phyloP scores from a whole-genome alignment of 805 yeast genomes.

The Candida ipomoeae region DNA sequence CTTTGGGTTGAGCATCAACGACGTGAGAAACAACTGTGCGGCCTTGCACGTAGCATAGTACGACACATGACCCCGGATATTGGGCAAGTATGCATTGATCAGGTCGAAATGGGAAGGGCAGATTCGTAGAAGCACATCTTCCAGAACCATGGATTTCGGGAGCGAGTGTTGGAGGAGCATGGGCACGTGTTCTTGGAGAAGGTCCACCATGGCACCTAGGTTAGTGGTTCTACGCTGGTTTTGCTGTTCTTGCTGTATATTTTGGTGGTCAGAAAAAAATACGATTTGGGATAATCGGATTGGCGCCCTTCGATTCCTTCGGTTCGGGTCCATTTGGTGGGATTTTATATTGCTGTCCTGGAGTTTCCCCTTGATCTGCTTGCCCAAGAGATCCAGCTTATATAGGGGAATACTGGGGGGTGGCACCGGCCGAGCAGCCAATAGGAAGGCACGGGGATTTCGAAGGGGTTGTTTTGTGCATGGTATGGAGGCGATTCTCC shows the following conservation, averaged over 20 bases:
- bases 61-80: slow-evolving; percentile 50
- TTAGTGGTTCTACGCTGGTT: slow-evolving; percentile 42
- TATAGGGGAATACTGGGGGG: neutral
- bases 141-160: slow-evolving; percentile 41
- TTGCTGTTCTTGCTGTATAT: neutral
- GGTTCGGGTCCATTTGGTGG: no score
- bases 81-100: slow-evolving; percentile 49
- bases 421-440: neutral
- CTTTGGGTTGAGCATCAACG: slow-evolving; percentile 50
- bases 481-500: neutral
- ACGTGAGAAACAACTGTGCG: slow-evolving; percentile 49
- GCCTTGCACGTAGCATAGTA: slow-evolving; percentile 57
- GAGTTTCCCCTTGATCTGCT: no score
- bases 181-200: slow-evolving; percentile 48
- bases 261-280: neutral
- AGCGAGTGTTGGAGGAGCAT: slow-evolving; percentile 43
- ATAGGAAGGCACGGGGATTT: neutral
- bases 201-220: slow-evolving; percentile 50
- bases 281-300: neutral
- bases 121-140: slow-evolving; percentile 48
- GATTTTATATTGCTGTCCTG: no score
- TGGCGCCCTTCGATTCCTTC: no score
- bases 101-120: slow-evolving; percentile 49
- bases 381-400: neutral
- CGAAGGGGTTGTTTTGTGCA: neutral